These are phyloP conservation scores for Talaromyces sp. DNA, from an alignment of 2,329 filamentous ascomycete genomes.

Conservation along the genomic window DNA sequence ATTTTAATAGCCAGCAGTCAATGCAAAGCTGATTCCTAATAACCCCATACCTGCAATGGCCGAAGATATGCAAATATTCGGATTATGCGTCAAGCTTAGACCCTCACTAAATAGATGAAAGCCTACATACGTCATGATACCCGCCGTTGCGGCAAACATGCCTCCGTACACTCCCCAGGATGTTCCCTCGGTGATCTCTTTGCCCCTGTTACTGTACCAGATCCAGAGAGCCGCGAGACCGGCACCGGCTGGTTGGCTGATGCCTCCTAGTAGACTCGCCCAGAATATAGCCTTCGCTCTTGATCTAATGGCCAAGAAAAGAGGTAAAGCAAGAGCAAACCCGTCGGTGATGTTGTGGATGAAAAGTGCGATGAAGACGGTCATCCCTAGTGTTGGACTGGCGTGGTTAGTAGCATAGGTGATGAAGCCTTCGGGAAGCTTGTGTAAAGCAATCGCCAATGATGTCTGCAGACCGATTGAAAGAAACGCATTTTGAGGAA, in stretches of 20 bases:
- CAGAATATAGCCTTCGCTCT: slow-evolving; percentile 78
- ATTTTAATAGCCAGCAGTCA: slow-evolving; percentile 56
- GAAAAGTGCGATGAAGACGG: slow-evolving; percentile 91
- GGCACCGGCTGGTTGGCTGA: slow-evolving; percentile 83
- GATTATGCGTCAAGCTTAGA: slow-evolving; percentile 63
- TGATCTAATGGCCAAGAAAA: slow-evolving; percentile 85
- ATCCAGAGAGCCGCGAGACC: slow-evolving; percentile 84
- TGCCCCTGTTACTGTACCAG: slow-evolving; percentile 58
- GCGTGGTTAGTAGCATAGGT: slow-evolving; percentile 98
- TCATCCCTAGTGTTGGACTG: slow-evolving; percentile 80
- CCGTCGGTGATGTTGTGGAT: slow-evolving; percentile 98
- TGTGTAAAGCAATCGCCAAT: slow-evolving; percentile 91
- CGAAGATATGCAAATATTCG: slow-evolving; percentile 36
- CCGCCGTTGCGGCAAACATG: slow-evolving; percentile 84
- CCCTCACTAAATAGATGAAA: slow-evolving; percentile 86
- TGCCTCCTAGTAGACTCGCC: slow-evolving; percentile 76
- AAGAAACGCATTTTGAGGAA: slow-evolving; percentile 88
- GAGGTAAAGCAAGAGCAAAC: slow-evolving; percentile 85
- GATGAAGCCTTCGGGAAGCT: slow-evolving; percentile 81
- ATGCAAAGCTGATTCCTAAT: slow-evolving; percentile 76
- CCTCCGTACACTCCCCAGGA: slow-evolving; percentile 53
- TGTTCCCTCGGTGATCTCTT: slow-evolving; percentile 35
- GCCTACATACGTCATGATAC: slow-evolving; percentile 93
- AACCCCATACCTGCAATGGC: slow-evolving; percentile 67
- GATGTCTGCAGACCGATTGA: slow-evolving; percentile 95